Evolutionary conservation across 345 rosid species (phyloP).

Genomic region (Luvunga scandens): DNA sequence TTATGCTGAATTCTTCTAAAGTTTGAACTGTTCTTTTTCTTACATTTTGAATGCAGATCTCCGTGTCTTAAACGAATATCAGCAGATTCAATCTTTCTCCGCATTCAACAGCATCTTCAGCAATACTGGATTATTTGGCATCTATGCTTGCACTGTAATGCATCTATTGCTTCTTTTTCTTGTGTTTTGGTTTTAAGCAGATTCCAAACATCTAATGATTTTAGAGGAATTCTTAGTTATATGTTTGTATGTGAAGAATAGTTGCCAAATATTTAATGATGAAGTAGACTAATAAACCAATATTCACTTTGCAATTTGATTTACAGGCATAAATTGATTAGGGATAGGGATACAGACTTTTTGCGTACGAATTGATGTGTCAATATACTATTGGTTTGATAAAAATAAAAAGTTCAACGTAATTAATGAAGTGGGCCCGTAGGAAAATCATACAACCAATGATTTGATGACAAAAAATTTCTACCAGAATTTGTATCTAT

Average conservation of each 20-base stretch:
- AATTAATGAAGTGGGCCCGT: too few relatives aligned
- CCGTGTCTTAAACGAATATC: slow-evolving; percentile 51
- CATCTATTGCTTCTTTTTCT: not conserved
- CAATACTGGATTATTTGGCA: slow-evolving; percentile 67
- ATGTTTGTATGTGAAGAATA: not conserved
- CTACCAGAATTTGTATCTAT: too few relatives aligned
- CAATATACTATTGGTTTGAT: too few relatives aligned
- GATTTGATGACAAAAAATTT: too few relatives aligned
- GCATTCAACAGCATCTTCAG: slow-evolving; percentile 77
- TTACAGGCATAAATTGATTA: not conserved
- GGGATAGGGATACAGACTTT: too few relatives aligned
- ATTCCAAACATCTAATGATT: not conserved
- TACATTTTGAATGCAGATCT: slow-evolving; percentile 46
- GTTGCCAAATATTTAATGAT: not conserved
- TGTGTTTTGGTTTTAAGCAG: not conserved
- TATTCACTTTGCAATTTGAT: not conserved
- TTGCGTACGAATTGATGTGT: too few relatives aligned
- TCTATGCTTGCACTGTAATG: slow-evolving; percentile 70
- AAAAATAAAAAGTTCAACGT: too few relatives aligned
- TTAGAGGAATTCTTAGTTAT: not conserved
- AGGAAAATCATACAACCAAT: too few relatives aligned
- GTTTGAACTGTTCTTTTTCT: not conserved
- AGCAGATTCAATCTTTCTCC: slow-evolving; percentile 60
- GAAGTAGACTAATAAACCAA: not conserved
- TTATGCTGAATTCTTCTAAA: not conserved